Base-by-base conservation (phyloP, 2,329 filamentous ascomycete genomes). In the Coccinonectria pachysandricola region DNA sequence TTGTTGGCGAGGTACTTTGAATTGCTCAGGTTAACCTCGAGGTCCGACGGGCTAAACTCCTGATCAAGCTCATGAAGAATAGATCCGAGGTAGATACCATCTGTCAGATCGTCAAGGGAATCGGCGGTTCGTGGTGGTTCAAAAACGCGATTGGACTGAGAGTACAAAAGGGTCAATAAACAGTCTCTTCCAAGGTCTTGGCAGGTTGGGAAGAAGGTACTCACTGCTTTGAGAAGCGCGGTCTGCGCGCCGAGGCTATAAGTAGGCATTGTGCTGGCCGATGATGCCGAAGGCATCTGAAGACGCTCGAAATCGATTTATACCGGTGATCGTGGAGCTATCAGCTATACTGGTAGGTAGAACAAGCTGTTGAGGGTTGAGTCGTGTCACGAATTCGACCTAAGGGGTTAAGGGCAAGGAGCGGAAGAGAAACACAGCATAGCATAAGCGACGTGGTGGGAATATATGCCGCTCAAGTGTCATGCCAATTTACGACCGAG, bases 41-140 rank as follows among this genome's bases (percentile, higher is more conserved):
- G 64, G 34, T 70, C 60, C 1, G 60, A 55, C 15, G 64, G 60
- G 44, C 71, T 64, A 44, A 75, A 79, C 33, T 64, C 56, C 17
- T 62, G 46, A 40, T 76, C 70, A 24, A 79, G 54, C 42, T 75
- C 65, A 46, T 68, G 61, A 32, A 75, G 63, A 23, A 75, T 61
- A 36, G 68, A 54, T 20, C 64, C 68, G 37, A 75, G 64, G 16
- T 67, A 50, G 31, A 64, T 51, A 28, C 69, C 70, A 37, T 75
- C 71, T 45, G 57, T 53, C 23, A 71, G 57, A 27, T 68, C 60
- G 26, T 64, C 57, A 26, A 69, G 53, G n/a, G 60, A 64, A 37
- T 61, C 61, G 45, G 62, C 61, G 34, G 57, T 53, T 19, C 56
- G 48, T 19, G 62, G 55, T 26, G 66, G 50, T 15, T 60, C 46